A percentile compares a stretch with the other conserved stretches of the same genome.
phyloP scores from a whole-genome alignment of 106 monocot species.

The Apostasia shenzhenica region DNA sequence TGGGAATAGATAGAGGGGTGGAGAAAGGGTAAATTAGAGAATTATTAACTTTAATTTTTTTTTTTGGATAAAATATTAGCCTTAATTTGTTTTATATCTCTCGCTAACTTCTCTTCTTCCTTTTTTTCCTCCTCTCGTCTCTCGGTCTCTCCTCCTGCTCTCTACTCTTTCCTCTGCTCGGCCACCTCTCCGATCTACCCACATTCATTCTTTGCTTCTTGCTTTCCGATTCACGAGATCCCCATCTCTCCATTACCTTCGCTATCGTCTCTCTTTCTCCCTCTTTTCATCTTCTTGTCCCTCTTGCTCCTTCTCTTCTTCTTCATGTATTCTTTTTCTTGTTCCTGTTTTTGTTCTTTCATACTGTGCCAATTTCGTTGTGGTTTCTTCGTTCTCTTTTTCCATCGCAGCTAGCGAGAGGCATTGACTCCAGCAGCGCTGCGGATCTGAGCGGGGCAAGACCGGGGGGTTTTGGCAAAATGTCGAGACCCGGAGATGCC shows the following conservation, averaged over 20 bases:
- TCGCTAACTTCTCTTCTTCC: neutral
- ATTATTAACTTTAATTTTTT: too few relatives aligned
- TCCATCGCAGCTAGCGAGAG: slow-evolving; percentile 9
- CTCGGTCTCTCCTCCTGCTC: neutral
- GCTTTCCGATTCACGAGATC: slow-evolving; percentile 48
- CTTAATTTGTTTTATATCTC: neutral
- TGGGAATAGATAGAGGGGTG: neutral
- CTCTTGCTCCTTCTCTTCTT: neutral
- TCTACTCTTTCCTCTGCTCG: neutral
- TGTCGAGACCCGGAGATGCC: slow-evolving; percentile 16
- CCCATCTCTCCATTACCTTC: slow-evolving; percentile 16
- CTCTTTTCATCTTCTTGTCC: neutral
- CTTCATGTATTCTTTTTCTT: neutral
- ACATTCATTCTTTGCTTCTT: slow-evolving; percentile 54
- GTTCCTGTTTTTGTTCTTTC: neutral
- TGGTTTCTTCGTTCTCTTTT: neutral
- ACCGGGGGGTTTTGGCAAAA: slow-evolving; percentile 1
- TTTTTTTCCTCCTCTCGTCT: slow-evolving; percentile 1
- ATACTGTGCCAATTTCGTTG: neutral
- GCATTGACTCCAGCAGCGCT: slow-evolving; percentile 6
- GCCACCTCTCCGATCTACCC: slow-evolving; percentile 14
- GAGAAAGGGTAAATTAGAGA: too few relatives aligned
- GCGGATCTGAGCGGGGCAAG: neutral
- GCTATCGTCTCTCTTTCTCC: slow-evolving; percentile 5
- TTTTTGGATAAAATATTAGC: too few relatives aligned